Conservation (phyloP, 305 asterid genomes). For the Stenogyne calaminthoides region DNA sequence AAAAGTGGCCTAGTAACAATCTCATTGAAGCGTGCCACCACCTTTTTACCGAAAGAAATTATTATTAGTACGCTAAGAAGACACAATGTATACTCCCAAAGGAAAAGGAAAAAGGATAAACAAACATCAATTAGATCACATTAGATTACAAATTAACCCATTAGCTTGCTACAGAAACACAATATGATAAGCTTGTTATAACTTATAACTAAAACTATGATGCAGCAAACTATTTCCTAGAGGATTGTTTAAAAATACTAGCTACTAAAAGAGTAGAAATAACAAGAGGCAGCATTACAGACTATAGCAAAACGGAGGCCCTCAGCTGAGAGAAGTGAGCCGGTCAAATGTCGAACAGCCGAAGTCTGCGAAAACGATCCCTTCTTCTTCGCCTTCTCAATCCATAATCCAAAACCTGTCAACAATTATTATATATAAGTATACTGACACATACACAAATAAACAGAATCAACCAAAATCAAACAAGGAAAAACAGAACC, state of each 20-base stretch:
- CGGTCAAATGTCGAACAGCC: constrained; percentile 63
- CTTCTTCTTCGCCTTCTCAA: constrained; percentile 38
- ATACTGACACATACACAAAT: not conserved
- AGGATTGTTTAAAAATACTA: not conserved
- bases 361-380: constrained; percentile 38
- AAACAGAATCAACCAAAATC: not conserved
- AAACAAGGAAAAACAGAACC: not conserved
- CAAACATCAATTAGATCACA: not conserved
- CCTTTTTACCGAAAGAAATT: constrained; percentile 49
- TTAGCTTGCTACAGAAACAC: not conserved
- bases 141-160: not conserved
- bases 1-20: constrained; percentile 74
- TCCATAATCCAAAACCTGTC: constrained; percentile 41
- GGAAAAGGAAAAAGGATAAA: not conserved
- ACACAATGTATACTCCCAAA: not conserved
- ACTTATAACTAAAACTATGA: not conserved
- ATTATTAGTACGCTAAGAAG: not conserved
- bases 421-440: not conserved
- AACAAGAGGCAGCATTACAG: constrained; percentile 33
- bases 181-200: not conserved
- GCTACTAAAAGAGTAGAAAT: not conserved
- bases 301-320: constrained; percentile 75
- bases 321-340: constrained; percentile 56
- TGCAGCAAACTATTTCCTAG: not conserved
- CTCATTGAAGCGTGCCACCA: constrained; percentile 96